Base-by-base conservation (phyloP, 768 basidiomycete species). In the Hericium erinaceus region DNA sequence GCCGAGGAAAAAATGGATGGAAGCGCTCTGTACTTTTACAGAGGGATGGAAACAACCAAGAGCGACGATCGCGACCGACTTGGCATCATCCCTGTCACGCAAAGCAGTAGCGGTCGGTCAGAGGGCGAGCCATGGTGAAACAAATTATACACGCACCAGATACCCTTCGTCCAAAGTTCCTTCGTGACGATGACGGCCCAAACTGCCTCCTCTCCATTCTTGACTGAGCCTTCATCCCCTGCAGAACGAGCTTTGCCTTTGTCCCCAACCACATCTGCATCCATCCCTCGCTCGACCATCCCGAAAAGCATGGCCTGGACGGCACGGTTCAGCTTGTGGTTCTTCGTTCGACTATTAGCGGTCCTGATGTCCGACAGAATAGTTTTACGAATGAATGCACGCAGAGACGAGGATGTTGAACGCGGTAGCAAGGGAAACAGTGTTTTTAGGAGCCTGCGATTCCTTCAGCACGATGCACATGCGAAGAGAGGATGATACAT, bases 361-460 rank as follows among this genome's bases (percentile, higher is more conserved):
- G 87, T 89, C 61, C 85, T 84, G 59, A 99, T 91, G 64, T 98
- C 97, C 11, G 90, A 86, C 20, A 98, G 78, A 67, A 99, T 98
- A 7, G 94, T 97, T 68, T 86, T 87, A 13, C 93, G 87, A 65
- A 98, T 97, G 65, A 88, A 88, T 0, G 84, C 74, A 22, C 95
- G 85, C 28, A 98, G 80, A 22, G 85, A 70, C 0, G 91, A 80
- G 0, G 95, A 95, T 8, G 92, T 88, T 1, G 94, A 95, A 40
- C 90, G 85, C n/a, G 97, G 90, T 0, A 99, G 84, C 1, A 99
- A 81, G 12, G 97, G 95, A 66, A 99, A 95, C n/a, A 98, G 79
- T 1, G 83, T 85, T 68, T 85, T 89, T 54, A 98, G 78, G 9
- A 99, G 81, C 58, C 95, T 99, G 64, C 9, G 13, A 53, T 7